Percentiles rank a stretch among this genome's conserved stretches.
These are phyloP conservation scores for Hyaloscypha bicolor DNA, from an alignment of 495 filamentous ascomycete genomes.

Conservation along the genomic window DNA sequence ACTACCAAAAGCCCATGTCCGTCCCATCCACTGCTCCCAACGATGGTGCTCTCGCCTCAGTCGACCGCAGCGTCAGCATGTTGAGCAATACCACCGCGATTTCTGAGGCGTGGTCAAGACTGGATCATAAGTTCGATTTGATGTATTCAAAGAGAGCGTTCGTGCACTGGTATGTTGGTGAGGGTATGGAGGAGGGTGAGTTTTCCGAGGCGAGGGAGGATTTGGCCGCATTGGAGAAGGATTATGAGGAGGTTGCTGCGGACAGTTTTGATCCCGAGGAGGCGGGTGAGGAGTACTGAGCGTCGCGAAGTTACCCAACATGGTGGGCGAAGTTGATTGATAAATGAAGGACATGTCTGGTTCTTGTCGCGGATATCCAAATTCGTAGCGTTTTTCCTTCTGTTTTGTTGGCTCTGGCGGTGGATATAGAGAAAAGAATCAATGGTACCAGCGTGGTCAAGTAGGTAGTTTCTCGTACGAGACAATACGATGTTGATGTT, in stretches of 20 bases:
- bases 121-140: constrained; percentile 93
- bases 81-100: constrained; percentile 91
- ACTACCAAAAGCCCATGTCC: constrained; percentile 82
- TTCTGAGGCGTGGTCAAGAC: constrained; percentile 84
- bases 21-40: constrained; percentile 60
- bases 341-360: background rate
- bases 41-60: constrained; percentile 74
- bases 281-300: constrained; percentile 73
- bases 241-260: constrained; percentile 88
- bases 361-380: constrained; percentile 6
- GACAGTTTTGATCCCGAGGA: constrained; percentile 64
- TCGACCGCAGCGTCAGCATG: constrained; percentile 89
- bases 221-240: constrained; percentile 84
- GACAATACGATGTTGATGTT: background rate
- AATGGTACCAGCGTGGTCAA: background rate
- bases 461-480: background rate
- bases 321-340: background rate
- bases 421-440: constrained; percentile 7
- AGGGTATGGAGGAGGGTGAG: constrained; percentile 96
- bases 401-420: background rate
- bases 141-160: constrained; percentile 97
- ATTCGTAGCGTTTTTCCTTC: background rate
- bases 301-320: background rate
- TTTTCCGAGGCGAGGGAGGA: constrained; percentile 92
- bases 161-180: constrained; percentile 94